phyloP scores from a whole-genome alignment of 177 flowering plant genomes.

The Vitis hybrid region DNA sequence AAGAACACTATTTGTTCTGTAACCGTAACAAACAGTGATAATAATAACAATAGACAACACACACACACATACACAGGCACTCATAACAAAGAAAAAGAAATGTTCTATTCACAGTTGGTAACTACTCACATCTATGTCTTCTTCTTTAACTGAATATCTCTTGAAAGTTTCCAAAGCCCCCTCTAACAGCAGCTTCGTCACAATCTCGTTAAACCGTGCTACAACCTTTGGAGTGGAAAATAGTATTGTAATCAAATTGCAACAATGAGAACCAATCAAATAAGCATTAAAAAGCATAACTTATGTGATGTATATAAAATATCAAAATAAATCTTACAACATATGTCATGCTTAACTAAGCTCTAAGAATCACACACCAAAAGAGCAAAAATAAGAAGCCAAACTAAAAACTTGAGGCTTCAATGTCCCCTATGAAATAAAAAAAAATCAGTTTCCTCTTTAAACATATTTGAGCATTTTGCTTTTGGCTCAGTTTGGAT shows the following conservation, averaged over 20 bases:
- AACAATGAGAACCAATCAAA: neutral
- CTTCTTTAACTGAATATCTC: constrained; percentile 78
- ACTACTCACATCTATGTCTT: constrained; percentile 75
- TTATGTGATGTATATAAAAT: too few relatives aligned
- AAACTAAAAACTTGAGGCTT: too few relatives aligned
- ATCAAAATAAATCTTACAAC: too few relatives aligned
- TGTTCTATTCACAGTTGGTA: neutral
- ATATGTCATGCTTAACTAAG: too few relatives aligned
- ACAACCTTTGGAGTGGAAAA: constrained; percentile 23
- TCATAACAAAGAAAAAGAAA: neutral
- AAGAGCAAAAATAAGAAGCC: too few relatives aligned
- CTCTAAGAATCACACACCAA: too few relatives aligned
- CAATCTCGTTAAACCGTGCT: constrained; percentile 84
- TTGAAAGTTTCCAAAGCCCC: constrained; percentile 91
- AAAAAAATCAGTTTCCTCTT: too few relatives aligned
- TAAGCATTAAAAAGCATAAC: neutral
- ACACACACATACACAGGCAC: neutral
- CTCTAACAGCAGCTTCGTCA: constrained; percentile 77
- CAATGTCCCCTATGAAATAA: too few relatives aligned
- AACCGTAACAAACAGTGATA: neutral
- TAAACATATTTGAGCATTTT: too few relatives aligned
- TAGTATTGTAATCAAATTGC: neutral
- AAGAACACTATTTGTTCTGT: too few relatives aligned
- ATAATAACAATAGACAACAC: neutral
- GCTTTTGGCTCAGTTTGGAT: too few relatives aligned